Evolutionary conservation across 176 grass and related monocot genomes (phyloP).

Genomic region (Microstegium vimineum): DNA sequence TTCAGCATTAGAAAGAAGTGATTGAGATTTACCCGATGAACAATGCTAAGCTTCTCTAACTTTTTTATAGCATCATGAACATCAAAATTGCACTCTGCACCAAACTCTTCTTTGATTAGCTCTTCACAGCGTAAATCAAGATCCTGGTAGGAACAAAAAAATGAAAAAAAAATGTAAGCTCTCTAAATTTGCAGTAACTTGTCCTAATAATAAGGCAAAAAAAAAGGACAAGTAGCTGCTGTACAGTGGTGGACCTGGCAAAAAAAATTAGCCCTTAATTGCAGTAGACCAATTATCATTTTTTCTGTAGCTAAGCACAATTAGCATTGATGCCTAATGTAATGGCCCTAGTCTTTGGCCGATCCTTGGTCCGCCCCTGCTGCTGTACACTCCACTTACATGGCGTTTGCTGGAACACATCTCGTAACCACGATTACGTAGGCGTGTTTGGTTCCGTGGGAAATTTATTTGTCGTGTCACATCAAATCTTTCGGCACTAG

Average conservation of each 20-base stretch:
- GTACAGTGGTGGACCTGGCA: no score
- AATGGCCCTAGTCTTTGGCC: no score
- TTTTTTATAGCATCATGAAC: constrained; percentile 79
- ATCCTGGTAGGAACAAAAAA: constrained; percentile 42
- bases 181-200: not conserved
- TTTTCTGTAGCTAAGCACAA: no score
- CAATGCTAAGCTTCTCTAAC: constrained; percentile 81
- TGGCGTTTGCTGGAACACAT: not conserved
- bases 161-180: constrained; percentile 5
- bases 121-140: constrained; percentile 77
- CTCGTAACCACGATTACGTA: not conserved
- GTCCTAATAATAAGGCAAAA: not conserved
- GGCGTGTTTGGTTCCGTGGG: no score
- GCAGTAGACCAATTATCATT: no score
- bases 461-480: no score
- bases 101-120: constrained; percentile 76
- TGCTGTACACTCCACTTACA: not conserved
- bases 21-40: constrained; percentile 58
- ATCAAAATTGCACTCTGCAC: constrained; percentile 75
- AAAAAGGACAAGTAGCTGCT: not conserved
- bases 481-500: no score
- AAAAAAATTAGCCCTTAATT: no score
- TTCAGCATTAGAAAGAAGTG: not conserved
- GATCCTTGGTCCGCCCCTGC: no score
- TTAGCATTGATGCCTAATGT: no score